A percentile compares a stretch with the other conserved stretches of the same genome.
phyloP scores from a whole-genome alignment of 78 protist genomes.

The Dictyostelium intermedium region DNA sequence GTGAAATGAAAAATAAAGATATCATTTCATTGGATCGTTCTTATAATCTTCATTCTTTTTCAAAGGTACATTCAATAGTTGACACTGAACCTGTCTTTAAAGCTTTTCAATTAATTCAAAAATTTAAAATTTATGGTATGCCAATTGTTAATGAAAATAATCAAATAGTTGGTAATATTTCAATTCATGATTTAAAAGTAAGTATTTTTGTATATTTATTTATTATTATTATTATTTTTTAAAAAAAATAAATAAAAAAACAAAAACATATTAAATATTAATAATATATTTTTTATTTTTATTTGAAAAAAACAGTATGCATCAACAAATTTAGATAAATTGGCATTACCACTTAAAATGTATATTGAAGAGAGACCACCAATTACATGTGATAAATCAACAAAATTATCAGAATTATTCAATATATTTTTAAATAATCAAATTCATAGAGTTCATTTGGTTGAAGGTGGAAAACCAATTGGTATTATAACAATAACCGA shows the following conservation, averaged over 20 bases:
- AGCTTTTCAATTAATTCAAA: constrained; percentile 39
- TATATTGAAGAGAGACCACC: constrained; percentile 61
- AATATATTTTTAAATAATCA: not conserved
- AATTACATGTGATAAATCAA: constrained; percentile 8
- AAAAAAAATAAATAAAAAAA: no score
- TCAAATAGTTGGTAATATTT: constrained; percentile 53
- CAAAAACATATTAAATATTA: not conserved
- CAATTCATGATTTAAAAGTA: constrained; percentile 39
- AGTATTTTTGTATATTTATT: no score
- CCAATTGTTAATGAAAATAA: constrained; percentile 34
- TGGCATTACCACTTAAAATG: constrained; percentile 19
- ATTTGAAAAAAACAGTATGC: constrained; percentile 4
- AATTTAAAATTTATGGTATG: constrained; percentile 69
- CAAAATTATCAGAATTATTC: constrained; percentile 17
- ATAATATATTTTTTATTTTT: not conserved
- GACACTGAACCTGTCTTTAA: constrained; percentile 32
- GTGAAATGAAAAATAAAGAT: constrained; percentile 15
- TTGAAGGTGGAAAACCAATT: constrained; percentile 32
- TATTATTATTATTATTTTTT: no score
- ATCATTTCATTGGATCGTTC: not conserved
- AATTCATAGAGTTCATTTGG: constrained; percentile 51
- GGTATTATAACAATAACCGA: constrained; percentile 65
- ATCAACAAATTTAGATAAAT: constrained; percentile 32
- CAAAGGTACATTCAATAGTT: constrained; percentile 37
- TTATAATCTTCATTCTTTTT: constrained; percentile 17